phyloP scores from a whole-genome alignment of 495 filamentous ascomycete genomes.

The Symbiotaphrina buchneri region DNA sequence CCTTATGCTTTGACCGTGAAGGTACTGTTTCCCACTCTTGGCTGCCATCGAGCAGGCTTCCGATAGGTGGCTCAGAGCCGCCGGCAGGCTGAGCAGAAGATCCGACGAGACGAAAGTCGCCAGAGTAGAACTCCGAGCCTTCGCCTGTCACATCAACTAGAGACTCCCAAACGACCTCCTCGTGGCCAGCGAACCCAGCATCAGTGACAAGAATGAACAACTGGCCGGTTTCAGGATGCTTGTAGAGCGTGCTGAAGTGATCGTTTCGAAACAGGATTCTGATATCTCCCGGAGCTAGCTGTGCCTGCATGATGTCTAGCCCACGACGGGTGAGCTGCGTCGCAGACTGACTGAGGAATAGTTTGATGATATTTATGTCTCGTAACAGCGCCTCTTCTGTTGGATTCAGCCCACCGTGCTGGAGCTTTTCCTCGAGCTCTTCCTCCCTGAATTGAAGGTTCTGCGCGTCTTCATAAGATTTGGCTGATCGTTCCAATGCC shows the following conservation, averaged over 20 bases:
- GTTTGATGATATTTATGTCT: conserved; percentile 63
- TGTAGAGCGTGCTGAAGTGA: conserved; percentile 84
- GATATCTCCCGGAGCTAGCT: conserved; percentile 45
- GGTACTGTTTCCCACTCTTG: conserved; percentile 27
- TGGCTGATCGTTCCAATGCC: conserved; percentile 47
- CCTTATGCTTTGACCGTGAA: no score
- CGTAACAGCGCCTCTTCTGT: conserved; percentile 47
- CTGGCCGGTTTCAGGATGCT: conserved; percentile 44
- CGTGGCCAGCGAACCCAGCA: conserved; percentile 66
- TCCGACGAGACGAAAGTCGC: conserved; percentile 75
- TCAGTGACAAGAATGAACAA: conserved; percentile 77
- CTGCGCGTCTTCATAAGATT: conserved; percentile 77
- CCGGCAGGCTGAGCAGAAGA: conserved; percentile 9
- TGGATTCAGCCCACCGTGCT: conserved; percentile 21
- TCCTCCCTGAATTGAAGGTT: conserved; percentile 71
- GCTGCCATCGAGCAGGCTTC: conserved; percentile 8
- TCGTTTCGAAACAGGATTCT: conserved; percentile 92
- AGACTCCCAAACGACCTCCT: conserved; percentile 91
- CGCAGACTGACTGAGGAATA: conserved; percentile 52
- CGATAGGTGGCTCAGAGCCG: conserved; percentile 9
- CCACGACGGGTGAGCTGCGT: conserved; percentile 77
- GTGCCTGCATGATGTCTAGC: conserved; percentile 41
- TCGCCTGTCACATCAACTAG: conserved; percentile 76
- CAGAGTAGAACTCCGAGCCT: conserved; percentile 61
- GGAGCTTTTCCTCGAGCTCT: conserved; percentile 63